Base-by-base conservation (phyloP, 805 yeast genomes). In the Candida pini region DNA sequence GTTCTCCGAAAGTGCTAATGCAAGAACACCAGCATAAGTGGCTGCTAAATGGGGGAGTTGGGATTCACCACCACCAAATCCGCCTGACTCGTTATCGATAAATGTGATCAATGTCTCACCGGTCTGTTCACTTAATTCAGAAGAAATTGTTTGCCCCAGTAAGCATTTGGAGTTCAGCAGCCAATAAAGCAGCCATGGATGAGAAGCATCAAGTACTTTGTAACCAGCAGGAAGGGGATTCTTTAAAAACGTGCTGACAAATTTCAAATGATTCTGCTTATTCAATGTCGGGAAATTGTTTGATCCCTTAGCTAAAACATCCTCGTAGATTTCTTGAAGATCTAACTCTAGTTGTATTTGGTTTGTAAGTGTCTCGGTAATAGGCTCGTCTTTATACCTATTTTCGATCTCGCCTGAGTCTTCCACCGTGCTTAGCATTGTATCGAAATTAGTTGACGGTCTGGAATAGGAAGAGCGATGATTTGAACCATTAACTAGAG, bases 131-230 rank as follows among this genome's bases (percentile, higher is more conserved):
- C 30, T 38, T 42, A 34, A 33, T 23, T 33, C 48, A 6, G 21
- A 13, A 12, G 27, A n/a, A 23, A 48, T 28, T 2, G 54, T 60
- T n/a, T 41, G 58, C 2, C 69, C 69, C 19, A 81, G 42, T 1
- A 76, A 35, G 3, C 54, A 45, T 28, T 68, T 47, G 0, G 79
- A 66, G 52, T 86, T 87, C 29, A 73, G 53, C 6, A 81, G 60
- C 98, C 98, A 92, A 54, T 83, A 90, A 1, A 84, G 39, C 50
- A 90, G 62, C 97, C 97, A 92, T 0, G 95, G 78, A 40, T 81
- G 88, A n/a, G 92, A 83, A 0, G 97, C 92, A 57, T 90, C 97
- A 30, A 86, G 64, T 0, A 70, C 69, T 3, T 57, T 52, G 54
- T 71, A 81, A 7, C 56, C 62, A 2, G 60, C 43, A 0, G 88